A percentile compares a stretch with the other conserved stretches of the same genome.
phyloP scores from a whole-genome alignment of 768 basidiomycete genomes.

The Boletus huronensis region DNA sequence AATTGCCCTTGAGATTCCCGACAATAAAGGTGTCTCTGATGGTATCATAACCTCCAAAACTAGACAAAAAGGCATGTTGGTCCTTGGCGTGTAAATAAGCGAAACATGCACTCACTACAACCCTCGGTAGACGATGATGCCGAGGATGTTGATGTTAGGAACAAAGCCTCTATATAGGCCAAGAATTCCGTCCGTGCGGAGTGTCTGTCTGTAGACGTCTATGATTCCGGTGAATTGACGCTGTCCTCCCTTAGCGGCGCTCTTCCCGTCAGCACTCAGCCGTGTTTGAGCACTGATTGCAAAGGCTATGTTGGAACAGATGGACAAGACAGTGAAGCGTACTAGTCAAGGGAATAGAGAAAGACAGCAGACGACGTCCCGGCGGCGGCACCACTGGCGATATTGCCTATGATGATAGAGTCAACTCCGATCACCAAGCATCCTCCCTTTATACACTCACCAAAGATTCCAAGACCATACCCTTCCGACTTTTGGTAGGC shows the following conservation, averaged over 20 bases:
- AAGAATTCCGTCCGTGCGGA: slow-evolving; percentile 38
- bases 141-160: slow-evolving; percentile 39
- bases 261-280: slow-evolving; percentile 40
- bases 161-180: slow-evolving; percentile 43
- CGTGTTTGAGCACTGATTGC: slow-evolving; percentile 38
- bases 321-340: background rate
- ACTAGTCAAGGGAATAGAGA: slow-evolving; percentile 47
- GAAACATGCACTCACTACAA: slow-evolving; percentile 34
- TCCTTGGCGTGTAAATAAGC: background rate
- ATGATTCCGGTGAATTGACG: slow-evolving; percentile 40
- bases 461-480: slow-evolving; percentile 36
- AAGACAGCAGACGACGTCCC: slow-evolving; percentile 42
- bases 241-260: slow-evolving; percentile 34
- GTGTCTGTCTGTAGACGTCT: slow-evolving; percentile 43
- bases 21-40: slow-evolving; percentile 38
- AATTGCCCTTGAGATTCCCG: slow-evolving; percentile 38
- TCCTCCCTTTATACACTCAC: slow-evolving; percentile 11
- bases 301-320: background rate
- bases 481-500: slow-evolving; percentile 36
- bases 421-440: background rate
- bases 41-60: slow-evolving; percentile 45
- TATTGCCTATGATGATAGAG: slow-evolving; percentile 30
- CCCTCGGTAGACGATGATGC: slow-evolving; percentile 43
- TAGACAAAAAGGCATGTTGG: slow-evolving; percentile 7
- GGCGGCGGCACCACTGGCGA: slow-evolving; percentile 42